Base-by-base conservation (phyloP, 768 basidiomycete species). In the Auricularia heimuer region DNA sequence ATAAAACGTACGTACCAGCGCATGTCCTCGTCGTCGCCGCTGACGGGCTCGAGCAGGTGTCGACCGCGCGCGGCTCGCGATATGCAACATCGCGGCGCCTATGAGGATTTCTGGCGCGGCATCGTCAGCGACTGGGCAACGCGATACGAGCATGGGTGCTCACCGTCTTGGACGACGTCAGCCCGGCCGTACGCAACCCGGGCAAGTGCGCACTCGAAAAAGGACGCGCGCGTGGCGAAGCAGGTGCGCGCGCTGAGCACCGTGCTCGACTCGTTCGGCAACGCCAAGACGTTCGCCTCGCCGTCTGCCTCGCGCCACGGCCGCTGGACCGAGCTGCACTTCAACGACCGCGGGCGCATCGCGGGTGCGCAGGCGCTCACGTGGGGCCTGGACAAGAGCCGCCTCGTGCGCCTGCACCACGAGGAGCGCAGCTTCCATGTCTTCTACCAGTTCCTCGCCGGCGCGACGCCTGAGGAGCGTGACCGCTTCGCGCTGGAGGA, bases 351-450 rank as follows among this genome's bases (percentile, higher is more conserved):
- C 8, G 91, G 92, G 1, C 85, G 91, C 54, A 86, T 95, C 62
- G 78, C 79, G 39, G 85, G 86, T 3, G 90, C 90, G 3, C 92
- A 94, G 71, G 82, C 88, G 11, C 80, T 96, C 51, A 82, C 90
- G 1, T 96, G 85, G 69, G 90, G 84, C 0, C 83, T 96, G 33
- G 94, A 96, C 81, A 96, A 96, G 74, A 88, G 88, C n/a, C 84
- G 92, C 14, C 81, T 95, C 14, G 80, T 78, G 64, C 82, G 81
- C 10, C 85, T 96, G 45, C 77, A 82, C 11, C 85, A 90, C 67
- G 93, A 96, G 76, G 94, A 95, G 72, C 85, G 94, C 24, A 83
- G 90, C 0, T 96, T 86, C 76, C 94, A 96, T 69, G 83, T 95
- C 54, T 95, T 96, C 76, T 96, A 96, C 75, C 94, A 96, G 75